A percentile compares a stretch with the other conserved stretches of the same genome.
Evolutionary conservation across 331 rosid species (phyloP).

Genomic region (Phaseolus coccineus): DNA sequence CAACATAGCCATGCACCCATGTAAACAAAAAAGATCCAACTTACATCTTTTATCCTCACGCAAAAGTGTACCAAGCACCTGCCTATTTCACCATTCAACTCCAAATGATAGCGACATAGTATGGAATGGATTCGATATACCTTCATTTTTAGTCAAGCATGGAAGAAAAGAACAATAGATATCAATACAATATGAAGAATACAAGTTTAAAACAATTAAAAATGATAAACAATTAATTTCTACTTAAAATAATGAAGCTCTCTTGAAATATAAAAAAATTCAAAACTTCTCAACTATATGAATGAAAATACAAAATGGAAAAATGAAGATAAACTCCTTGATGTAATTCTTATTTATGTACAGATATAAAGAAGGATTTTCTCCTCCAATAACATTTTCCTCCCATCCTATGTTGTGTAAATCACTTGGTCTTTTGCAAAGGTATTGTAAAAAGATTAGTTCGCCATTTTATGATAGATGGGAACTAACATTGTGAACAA

Average conservation of each 20-base stretch:
- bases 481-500: not conserved
- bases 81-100: constrained; percentile 68
- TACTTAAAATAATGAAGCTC: not conserved
- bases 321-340: not conserved
- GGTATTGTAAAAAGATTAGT: not conserved
- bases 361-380: not conserved
- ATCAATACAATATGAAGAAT: constrained; percentile 36
- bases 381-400: not conserved
- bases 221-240: not conserved
- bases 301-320: not conserved
- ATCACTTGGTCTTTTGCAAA: not conserved
- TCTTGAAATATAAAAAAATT: not conserved
- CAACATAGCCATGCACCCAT: constrained; percentile 20
- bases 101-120: constrained; percentile 54
- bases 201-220: constrained; percentile 28
- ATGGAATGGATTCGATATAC: constrained; percentile 69
- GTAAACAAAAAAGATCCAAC: constrained; percentile 39
- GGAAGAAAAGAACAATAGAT: constrained; percentile 32
- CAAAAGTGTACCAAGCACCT: constrained; percentile 68
- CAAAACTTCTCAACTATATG: not conserved
- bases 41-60: constrained; percentile 82
- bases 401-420: not conserved
- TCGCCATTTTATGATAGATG: not conserved
- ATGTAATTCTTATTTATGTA: not conserved
- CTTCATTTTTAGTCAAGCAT: constrained; percentile 49